Conservation (phyloP, 2,329 filamentous ascomycete species). For the Seiridium unicorne region DNA sequence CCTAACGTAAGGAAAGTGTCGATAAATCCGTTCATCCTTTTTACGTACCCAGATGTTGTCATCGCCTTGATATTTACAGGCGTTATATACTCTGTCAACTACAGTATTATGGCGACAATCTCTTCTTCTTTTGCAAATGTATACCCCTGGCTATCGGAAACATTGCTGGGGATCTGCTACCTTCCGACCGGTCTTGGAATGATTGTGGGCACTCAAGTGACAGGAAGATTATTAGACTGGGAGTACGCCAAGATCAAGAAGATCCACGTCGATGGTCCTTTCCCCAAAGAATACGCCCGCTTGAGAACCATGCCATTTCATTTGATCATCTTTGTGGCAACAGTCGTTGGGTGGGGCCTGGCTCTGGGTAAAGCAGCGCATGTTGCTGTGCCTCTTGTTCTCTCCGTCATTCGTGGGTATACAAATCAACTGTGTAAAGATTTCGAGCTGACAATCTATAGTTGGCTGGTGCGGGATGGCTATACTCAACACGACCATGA, state of each 20-base stretch:
- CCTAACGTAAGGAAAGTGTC: slow-evolving; percentile 8
- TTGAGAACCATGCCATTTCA: slow-evolving; percentile 22
- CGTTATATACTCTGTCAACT: slow-evolving; percentile 32
- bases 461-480: slow-evolving; percentile 28
- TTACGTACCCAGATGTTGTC: slow-evolving; percentile 27
- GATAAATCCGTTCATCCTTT: slow-evolving; percentile 29
- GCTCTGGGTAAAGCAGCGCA: slow-evolving; percentile 18
- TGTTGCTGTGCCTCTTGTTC: slow-evolving; percentile 20
- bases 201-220: slow-evolving; percentile 24
- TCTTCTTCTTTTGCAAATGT: slow-evolving; percentile 27
- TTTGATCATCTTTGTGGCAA: slow-evolving; percentile 19
- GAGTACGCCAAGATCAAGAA: slow-evolving; percentile 24
- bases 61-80: slow-evolving; percentile 28
- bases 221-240: slow-evolving; percentile 27
- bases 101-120: slow-evolving; percentile 32
- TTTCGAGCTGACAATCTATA: slow-evolving; percentile 2
- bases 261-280: slow-evolving; percentile 9
- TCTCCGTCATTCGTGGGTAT: slow-evolving; percentile 22
- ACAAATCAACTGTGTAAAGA: too few species aligned
- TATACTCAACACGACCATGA: slow-evolving; percentile 30
- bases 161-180: slow-evolving; percentile 30
- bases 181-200: slow-evolving; percentile 28
- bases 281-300: slow-evolving; percentile 25
- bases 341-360: slow-evolving; percentile 26
- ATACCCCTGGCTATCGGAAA: slow-evolving; percentile 27